Evolutionary conservation across 345 rosid species (phyloP).

Genomic region (Salix dunnii): DNA sequence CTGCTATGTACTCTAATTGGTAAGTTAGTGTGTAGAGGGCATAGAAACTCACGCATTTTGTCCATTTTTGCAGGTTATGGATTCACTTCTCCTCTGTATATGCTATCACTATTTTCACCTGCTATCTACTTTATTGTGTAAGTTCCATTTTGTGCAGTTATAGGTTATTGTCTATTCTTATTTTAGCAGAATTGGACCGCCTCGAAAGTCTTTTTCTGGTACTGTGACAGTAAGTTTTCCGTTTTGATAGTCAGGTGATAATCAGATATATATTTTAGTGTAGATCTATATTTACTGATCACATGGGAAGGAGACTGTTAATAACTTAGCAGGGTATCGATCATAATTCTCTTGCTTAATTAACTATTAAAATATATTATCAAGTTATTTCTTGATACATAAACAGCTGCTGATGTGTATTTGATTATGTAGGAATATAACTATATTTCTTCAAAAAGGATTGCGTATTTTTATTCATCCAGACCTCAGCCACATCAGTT

Average conservation of each 20-base stretch:
- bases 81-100: conserved; percentile 82
- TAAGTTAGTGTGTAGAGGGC: conserved; percentile 31
- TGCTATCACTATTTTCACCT: conserved; percentile 62
- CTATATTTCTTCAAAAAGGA: conserved; percentile 64
- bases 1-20: conserved; percentile 69
- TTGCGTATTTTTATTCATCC: conserved; percentile 67
- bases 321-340: not conserved
- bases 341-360: not conserved
- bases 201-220: not conserved
- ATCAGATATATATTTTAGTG: not conserved
- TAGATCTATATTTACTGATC: not conserved
- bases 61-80: conserved; percentile 72
- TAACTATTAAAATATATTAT: not conserved
- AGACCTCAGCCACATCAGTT: conserved; percentile 92
- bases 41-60: conserved; percentile 23
- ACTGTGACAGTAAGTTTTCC: conserved; percentile 2
- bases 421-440: conserved; percentile 68
- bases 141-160: conserved; percentile 25
- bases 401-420: conserved; percentile 1
- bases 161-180: not conserved
- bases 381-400: not conserved
- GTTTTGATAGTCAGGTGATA: not conserved
- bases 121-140: conserved; percentile 75
- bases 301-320: not conserved
- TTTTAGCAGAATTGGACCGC: not conserved